Percentiles rank a stretch among this genome's conserved stretches.
Evolutionary conservation across 1,139 yeast genomes (phyloP).

Genomic region (Taphrina sp.): DNA sequence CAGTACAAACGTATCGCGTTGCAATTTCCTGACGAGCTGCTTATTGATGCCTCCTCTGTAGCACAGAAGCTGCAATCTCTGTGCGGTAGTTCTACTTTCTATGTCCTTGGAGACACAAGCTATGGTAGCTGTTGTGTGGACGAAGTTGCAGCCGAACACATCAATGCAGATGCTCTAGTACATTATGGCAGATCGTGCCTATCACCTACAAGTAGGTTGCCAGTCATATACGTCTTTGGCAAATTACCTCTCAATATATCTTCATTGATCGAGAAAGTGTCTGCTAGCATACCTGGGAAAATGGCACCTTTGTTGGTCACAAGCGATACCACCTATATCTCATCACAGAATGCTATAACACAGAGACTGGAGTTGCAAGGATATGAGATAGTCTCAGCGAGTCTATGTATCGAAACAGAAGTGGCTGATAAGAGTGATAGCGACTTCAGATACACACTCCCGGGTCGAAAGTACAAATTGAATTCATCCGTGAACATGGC

Average conservation of each 20-base stretch:
- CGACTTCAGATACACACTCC: conserved; percentile 37
- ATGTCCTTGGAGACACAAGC: conserved; percentile 81
- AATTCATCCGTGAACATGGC: conserved; percentile 27
- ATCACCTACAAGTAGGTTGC: conserved; percentile 52
- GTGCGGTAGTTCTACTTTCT: conserved; percentile 38
- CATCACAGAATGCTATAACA: conserved; percentile 25
- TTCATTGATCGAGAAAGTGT: conserved; percentile 14
- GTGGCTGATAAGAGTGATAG: conserved; percentile 6
- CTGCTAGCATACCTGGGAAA: not conserved
- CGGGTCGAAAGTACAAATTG: conserved; percentile 40
- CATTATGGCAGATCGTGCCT: conserved; percentile 96
- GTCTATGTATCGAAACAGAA: conserved; percentile 24
- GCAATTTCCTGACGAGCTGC: conserved; percentile 82
- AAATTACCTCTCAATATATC: conserved; percentile 34
- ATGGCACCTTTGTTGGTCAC: conserved; percentile 1
- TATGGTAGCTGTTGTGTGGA: conserved; percentile 95
- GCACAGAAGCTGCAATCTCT: conserved; percentile 52
- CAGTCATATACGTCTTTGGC: conserved; percentile 39
- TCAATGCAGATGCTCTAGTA: conserved; percentile 74
- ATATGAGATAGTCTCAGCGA: conserved; percentile 39
- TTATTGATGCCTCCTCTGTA: conserved; percentile 75
- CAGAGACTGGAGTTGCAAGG: conserved; percentile 18
- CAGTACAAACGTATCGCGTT: conserved; percentile 53
- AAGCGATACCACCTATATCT: conserved; percentile 19
- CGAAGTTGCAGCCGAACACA: conserved; percentile 95